Evolutionary conservation across 345 rosid genomes (phyloP).

Genomic region (Eutrema heterophyllum): DNA sequence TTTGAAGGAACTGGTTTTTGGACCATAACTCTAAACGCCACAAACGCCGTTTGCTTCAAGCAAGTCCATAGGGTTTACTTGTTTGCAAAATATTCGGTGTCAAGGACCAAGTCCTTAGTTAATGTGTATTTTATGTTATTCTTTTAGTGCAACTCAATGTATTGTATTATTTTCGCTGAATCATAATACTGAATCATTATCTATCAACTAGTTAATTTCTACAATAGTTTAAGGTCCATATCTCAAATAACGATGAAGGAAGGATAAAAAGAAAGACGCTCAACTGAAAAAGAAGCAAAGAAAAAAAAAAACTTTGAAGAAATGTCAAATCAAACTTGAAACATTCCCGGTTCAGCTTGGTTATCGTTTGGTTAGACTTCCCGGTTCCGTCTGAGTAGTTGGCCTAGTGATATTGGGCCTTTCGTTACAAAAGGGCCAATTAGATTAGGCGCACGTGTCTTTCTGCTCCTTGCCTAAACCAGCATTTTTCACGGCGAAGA

Average conservation of each 20-base stretch:
- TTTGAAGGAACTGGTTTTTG: slow-evolving; percentile 57
- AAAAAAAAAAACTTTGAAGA: not conserved
- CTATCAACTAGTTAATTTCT: not conserved
- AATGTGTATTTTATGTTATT: not conserved
- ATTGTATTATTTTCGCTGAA: not conserved
- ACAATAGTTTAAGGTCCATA: not conserved
- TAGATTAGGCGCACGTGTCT: not conserved
- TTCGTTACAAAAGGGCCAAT: not conserved
- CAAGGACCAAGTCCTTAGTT: not conserved
- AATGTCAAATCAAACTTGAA: not conserved
- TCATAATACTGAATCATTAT: not conserved
- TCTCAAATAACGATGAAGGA: not conserved
- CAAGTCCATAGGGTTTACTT: not conserved
- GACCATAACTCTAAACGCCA: slow-evolving; percentile 30
- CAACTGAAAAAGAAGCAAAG: too few species aligned
- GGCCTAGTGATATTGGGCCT: not conserved
- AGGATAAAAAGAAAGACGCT: not conserved
- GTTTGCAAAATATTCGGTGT: not conserved
- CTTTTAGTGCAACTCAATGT: not conserved
- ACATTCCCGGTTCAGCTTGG: not conserved
- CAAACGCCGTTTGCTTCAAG: not conserved
- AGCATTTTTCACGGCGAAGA: slow-evolving; percentile 4
- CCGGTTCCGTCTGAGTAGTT: not conserved
- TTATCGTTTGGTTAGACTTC: not conserved
- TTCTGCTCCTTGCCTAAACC: not conserved